Percentiles rank a stretch among this genome's conserved stretches.
Evolutionary conservation across 2,329 filamentous ascomycete species (phyloP).

Genomic region (Calonectria pauciramosa): DNA sequence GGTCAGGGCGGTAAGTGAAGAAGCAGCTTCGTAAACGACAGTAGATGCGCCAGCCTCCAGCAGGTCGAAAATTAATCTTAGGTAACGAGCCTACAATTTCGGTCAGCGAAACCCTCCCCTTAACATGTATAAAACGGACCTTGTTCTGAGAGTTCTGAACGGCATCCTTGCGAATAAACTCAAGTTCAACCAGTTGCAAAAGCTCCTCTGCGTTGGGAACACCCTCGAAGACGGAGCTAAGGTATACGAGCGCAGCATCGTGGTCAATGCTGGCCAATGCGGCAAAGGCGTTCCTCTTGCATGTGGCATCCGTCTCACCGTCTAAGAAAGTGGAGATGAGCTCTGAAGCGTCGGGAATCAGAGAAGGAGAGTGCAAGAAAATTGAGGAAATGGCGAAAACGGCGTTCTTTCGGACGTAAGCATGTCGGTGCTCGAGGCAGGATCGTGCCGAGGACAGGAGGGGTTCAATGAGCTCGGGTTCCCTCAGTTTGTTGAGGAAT

Average conservation of each 20-base stretch:
- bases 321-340: constrained; percentile 92
- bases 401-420: constrained; percentile 98
- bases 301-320: constrained; percentile 91
- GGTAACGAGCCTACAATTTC: constrained; percentile 78
- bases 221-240: constrained; percentile 91
- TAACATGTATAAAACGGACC: constrained; percentile 60
- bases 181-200: constrained; percentile 91
- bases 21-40: constrained; percentile 97
- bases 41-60: constrained; percentile 94
- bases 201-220: constrained; percentile 96
- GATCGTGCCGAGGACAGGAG: constrained; percentile 91
- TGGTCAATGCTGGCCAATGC: constrained; percentile 93
- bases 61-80: constrained; percentile 95
- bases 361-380: constrained; percentile 87
- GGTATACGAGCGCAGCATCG: constrained; percentile 89
- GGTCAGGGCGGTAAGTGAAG: constrained; percentile 92
- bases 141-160: constrained; percentile 95
- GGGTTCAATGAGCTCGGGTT: constrained; percentile 96
- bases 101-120: constrained; percentile 43
- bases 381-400: constrained; percentile 96
- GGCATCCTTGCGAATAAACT: constrained; percentile 99
- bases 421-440: constrained; percentile 96
- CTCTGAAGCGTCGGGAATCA: constrained; percentile 96
- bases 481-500: constrained; percentile 95
- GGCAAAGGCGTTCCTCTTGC: constrained; percentile 97